These are phyloP conservation scores for Cutaneotrichosporon cutaneum DNA, from an alignment of 1,284 basidiomycete species.

Conservation along the genomic window DNA sequence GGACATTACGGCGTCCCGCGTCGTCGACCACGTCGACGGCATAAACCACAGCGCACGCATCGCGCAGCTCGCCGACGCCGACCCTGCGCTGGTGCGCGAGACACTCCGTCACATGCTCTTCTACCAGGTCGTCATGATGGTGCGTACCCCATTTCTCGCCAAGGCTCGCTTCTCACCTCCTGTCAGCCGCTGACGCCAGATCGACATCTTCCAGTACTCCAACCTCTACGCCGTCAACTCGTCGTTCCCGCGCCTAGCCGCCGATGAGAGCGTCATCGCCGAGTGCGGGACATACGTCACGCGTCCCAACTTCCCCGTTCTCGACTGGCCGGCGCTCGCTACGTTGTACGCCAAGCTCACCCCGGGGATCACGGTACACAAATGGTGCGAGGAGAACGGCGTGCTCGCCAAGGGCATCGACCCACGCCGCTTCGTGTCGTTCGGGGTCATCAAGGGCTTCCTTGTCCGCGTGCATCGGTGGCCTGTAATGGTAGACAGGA, in stretches of 20 bases:
- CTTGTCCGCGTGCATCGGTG: constrained; percentile 88
- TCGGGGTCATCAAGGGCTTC: constrained; percentile 99
- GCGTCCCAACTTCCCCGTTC: constrained; percentile 58
- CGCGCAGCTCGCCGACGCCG: constrained; percentile 87
- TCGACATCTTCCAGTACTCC: constrained; percentile 96
- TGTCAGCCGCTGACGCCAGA: constrained; percentile 40
- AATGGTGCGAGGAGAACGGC: constrained; percentile 83
- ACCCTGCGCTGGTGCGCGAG: constrained; percentile 75
- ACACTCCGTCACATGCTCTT: constrained; percentile 94
- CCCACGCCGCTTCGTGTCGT: constrained; percentile 89
- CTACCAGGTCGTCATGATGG: constrained; percentile 91
- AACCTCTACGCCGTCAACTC: constrained; percentile 93
- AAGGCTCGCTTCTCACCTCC: neutral
- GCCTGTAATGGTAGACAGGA: constrained; percentile 61
- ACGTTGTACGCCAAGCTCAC: constrained; percentile 83
- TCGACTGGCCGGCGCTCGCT: constrained; percentile 78
- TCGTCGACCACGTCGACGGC: constrained; percentile 55
- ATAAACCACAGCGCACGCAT: constrained; percentile 66
- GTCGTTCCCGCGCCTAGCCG: constrained; percentile 77
- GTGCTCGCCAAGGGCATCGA: constrained; percentile 77
- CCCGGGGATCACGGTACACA: constrained; percentile 75
- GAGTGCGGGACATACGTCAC: constrained; percentile 91
- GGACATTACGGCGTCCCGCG: constrained; percentile 89
- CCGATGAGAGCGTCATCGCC: constrained; percentile 73
- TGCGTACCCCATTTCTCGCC: constrained; percentile 17